Base-by-base conservation (phyloP, 2,329 filamentous ascomycete genomes). In the Rosellinia necatrix region DNA sequence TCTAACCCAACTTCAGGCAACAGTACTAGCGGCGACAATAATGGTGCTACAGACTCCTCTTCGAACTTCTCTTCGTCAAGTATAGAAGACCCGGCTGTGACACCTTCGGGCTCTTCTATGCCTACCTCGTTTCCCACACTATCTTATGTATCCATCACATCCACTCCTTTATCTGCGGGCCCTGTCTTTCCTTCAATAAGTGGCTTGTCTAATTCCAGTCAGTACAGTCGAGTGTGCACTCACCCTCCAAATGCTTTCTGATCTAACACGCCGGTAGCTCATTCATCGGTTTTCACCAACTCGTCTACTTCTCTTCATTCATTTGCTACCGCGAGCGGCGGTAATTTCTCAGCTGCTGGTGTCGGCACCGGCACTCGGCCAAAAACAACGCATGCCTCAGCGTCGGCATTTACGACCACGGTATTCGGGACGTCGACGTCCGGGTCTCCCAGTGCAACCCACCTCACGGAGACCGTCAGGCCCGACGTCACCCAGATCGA, bases 41-140 rank as follows among this genome's bases (percentile, higher is more conserved):
- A 66, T 63, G 59, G 62, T 65, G 62, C 60, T 53, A 60, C 52
- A 25, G 52, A 51, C 53, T 43, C 40, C 43, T 62, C 62, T 17
- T 49, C 58, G n/a, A n/a, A n/a, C n/a, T n/a, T n/a, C 43, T 43
- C 56, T 57, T 57, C 65, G 40, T 58, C 66, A 59, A 56, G 17
- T 38, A 17, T 46, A 52, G 64, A 65, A 49, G 64, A 66, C 56
- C 60, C 68, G 61, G 66, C 65, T 58, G 63, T 64, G 56, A 60
- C 57, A 65, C 53, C 64, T 48, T 66, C 68, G 62, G 66, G 52
- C 55, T 65, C 67, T 64, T 70, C 66, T 60, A 70, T 70, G 68
- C 64, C 66, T 63, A 64, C 65, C 60, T 64, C 64, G 44, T 70
- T 70, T 66, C 68, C 68, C 48, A 68, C 68, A 6, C 59, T 69